Evolutionary conservation across 1,284 basidiomycete species (phyloP).

Genomic region (Apiotrichum laibachii): DNA sequence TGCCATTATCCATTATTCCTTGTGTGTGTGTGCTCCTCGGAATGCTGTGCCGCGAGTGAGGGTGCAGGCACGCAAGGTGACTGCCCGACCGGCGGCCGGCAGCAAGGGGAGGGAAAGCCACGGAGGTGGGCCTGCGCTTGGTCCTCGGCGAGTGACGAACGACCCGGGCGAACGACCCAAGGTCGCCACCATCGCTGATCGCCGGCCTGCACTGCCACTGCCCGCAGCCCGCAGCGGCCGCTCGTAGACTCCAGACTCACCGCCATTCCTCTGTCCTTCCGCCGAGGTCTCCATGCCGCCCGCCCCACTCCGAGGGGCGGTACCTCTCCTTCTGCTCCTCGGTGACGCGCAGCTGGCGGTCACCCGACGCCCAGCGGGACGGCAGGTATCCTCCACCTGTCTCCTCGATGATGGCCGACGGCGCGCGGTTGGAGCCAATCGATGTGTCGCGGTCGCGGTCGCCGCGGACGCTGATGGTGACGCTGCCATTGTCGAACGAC

Average conservation of each 20-base stretch:
- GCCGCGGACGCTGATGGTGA: background rate
- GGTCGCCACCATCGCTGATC: background rate
- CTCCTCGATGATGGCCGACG: conserved; percentile 38
- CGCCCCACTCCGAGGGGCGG: conserved; percentile 49
- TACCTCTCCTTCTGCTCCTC: conserved; percentile 48
- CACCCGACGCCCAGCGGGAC: conserved; percentile 47
- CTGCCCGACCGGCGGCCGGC: no score
- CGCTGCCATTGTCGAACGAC: background rate
- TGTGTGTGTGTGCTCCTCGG: no score
- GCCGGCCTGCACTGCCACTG: background rate
- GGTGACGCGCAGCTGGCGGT: conserved; percentile 38
- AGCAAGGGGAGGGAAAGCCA: no score
- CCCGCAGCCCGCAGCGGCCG: background rate
- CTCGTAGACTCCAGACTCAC: conserved; percentile 47
- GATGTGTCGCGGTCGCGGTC: background rate
- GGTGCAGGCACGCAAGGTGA: no score
- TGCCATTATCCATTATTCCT: background rate
- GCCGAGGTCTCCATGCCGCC: conserved; percentile 39
- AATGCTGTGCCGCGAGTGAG: no score
- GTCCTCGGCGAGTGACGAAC: no score
- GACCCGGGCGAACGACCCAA: no score
- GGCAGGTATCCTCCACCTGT: conserved; percentile 48
- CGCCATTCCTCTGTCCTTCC: conserved; percentile 45
- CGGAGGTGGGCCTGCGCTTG: no score
- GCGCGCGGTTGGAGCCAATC: conserved; percentile 15